Percentiles rank a stretch among this genome's conserved stretches.
phyloP scores from a whole-genome alignment of 2,329 filamentous ascomycete genomes.

The Monilinia laxa region DNA sequence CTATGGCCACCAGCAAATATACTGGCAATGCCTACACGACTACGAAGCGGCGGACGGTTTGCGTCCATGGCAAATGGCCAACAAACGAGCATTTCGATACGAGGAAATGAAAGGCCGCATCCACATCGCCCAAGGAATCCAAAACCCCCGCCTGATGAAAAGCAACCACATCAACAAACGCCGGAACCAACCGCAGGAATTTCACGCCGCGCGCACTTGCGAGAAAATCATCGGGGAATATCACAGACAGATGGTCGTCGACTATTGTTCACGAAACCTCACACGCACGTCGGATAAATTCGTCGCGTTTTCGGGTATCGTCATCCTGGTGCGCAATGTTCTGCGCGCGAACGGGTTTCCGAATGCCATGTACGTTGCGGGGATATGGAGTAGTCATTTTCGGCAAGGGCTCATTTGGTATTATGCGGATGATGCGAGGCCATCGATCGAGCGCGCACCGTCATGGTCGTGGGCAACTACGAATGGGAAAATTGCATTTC shows the following conservation, averaged over 20 bases:
- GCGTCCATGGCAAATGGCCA: not conserved
- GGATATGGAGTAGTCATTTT: constrained; percentile 3
- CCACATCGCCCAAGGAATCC: not conserved
- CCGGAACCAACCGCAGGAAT: not conserved
- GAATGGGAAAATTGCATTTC: not conserved
- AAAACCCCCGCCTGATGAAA: not conserved
- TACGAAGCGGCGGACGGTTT: not conserved
- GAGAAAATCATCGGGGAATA: not conserved
- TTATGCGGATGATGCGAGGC: not conserved
- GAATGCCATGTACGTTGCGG: not conserved
- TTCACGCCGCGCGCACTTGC: not conserved
- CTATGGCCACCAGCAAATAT: not conserved
- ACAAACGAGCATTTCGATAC: not conserved
- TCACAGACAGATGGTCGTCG: not conserved
- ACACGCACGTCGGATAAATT: not conserved
- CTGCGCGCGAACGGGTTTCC: not conserved
- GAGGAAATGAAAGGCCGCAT: not conserved
- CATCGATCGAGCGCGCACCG: not conserved
- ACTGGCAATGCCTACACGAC: constrained; percentile 13
- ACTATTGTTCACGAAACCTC: not conserved
- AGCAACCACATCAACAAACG: not conserved
- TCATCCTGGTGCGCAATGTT: not conserved
- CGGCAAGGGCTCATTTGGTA: constrained; percentile 5
- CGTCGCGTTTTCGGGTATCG: constrained; percentile 1
- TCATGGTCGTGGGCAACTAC: constrained; percentile 7